Conservation (phyloP, 2,329 filamentous ascomycete genomes). For the Fusarium sp. region DNA sequence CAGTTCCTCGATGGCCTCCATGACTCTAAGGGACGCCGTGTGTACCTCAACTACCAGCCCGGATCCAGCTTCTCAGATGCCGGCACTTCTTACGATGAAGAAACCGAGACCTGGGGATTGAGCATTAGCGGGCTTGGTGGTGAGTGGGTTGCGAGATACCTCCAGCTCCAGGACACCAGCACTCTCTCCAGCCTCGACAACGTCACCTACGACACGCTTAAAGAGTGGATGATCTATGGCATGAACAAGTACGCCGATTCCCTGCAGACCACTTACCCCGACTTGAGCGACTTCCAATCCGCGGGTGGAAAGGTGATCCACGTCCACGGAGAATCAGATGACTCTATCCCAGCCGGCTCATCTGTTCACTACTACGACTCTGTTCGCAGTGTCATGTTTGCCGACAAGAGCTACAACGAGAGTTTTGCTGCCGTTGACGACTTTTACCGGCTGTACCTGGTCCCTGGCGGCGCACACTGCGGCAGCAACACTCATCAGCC, state of each 20-base stretch:
- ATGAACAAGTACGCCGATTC: constrained; percentile 65
- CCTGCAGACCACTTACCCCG: constrained; percentile 68
- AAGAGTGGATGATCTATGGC: constrained; percentile 68
- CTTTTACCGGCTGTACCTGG: constrained; percentile 70
- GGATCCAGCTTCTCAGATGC: constrained; percentile 53
- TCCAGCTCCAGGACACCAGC: constrained; percentile 58
- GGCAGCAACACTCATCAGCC: constrained; percentile 62
- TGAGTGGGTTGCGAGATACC: constrained; percentile 58
- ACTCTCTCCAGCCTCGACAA: constrained; percentile 61
- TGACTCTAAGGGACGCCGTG: constrained; percentile 53
- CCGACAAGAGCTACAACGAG: constrained; percentile 50
- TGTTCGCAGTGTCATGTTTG: constrained; percentile 64
- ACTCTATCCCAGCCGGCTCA: constrained; percentile 66
- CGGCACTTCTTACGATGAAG: constrained; percentile 52
- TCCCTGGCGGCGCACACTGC: constrained; percentile 70
- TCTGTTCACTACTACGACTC: constrained; percentile 71
- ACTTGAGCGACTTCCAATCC: constrained; percentile 65
- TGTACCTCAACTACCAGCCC: constrained; percentile 56
- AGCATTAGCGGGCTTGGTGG: constrained; percentile 53
- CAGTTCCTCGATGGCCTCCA: constrained; percentile 54
- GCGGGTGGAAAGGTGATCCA: constrained; percentile 71
- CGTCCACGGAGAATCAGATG: constrained; percentile 72
- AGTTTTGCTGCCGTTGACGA: constrained; percentile 60
- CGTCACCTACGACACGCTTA: constrained; percentile 71
- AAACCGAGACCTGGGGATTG: constrained; percentile 53